A percentile compares a stretch with the other conserved stretches of the same genome.
These are phyloP conservation scores for Taxillus chinensis DNA, from an alignment of 164 flowering plant genomes.

Conservation along the genomic window DNA sequence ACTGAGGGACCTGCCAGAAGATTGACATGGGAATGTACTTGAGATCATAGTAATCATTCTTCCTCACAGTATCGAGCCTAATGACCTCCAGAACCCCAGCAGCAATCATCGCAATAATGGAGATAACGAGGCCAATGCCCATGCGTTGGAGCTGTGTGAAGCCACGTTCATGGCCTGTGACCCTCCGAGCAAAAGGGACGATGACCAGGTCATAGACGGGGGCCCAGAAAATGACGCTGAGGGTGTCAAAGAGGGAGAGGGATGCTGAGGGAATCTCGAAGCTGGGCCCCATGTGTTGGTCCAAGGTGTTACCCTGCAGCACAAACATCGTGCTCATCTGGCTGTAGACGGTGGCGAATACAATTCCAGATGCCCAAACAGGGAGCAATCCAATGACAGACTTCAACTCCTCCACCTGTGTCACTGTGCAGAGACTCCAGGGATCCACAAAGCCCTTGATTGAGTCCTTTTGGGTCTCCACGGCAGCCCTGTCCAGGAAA, in stretches of 20 bases:
- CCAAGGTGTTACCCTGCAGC: slow-evolving; percentile 40
- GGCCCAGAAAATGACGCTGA: slow-evolving; percentile 43
- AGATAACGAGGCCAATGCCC: slow-evolving; percentile 33
- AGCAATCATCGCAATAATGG: slow-evolving; percentile 23
- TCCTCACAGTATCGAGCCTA: slow-evolving; percentile 19
- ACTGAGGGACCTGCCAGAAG: slow-evolving; percentile 55
- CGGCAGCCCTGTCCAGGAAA: slow-evolving; percentile 45
- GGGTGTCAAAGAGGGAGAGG: slow-evolving; percentile 38
- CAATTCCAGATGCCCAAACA: slow-evolving; percentile 39
- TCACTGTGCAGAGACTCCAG: slow-evolving; percentile 44
- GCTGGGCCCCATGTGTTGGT: slow-evolving; percentile 23
- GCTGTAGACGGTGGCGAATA: slow-evolving; percentile 29
- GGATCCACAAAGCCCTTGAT: slow-evolving; percentile 11
- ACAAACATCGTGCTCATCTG: slow-evolving; percentile 44
- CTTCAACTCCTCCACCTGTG: slow-evolving; percentile 44
- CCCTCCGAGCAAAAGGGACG: slow-evolving; percentile 23
- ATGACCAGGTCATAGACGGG: slow-evolving; percentile 27
- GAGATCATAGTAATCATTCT: slow-evolving; percentile 17
- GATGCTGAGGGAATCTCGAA: slow-evolving; percentile 43
- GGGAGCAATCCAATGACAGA: slow-evolving; percentile 28
- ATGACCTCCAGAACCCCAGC: slow-evolving; percentile 27
- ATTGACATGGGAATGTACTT: slow-evolving; percentile 28
- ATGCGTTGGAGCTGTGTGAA: slow-evolving; percentile 42
- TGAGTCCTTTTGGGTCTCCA: slow-evolving; percentile 16
- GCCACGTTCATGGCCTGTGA: slow-evolving; percentile 29